Conservation (phyloP, 1,139 yeast species). For the Diutina ranongensis region DNA sequence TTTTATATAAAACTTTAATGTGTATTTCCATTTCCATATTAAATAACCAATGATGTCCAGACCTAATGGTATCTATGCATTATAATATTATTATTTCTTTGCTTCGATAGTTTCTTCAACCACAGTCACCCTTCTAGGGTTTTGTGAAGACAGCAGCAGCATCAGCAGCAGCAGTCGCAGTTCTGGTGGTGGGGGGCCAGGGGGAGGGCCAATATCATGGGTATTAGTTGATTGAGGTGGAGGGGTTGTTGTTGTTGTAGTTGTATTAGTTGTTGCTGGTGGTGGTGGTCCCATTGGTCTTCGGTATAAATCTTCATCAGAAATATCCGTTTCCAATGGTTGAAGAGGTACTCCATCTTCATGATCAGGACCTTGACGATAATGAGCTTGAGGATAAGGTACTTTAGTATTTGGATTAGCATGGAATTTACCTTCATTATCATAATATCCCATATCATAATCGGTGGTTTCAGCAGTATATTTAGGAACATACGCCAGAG, state of each 20-base stretch:
- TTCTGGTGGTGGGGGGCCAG: neutral
- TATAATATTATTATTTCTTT: too few relatives aligned
- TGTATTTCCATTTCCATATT: too few relatives aligned
- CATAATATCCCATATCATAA: constrained; percentile 75
- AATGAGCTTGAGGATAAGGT: constrained; percentile 7
- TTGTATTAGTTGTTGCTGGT: neutral
- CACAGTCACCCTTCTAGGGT: too few relatives aligned
- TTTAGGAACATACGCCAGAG: constrained; percentile 45
- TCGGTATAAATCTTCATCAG: constrained; percentile 4
- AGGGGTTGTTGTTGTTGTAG: too few relatives aligned
- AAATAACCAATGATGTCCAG: neutral
- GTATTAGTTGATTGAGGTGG: neutral
- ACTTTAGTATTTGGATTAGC: constrained; percentile 20
- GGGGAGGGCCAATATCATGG: constrained; percentile 2
- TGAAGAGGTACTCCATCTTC: neutral
- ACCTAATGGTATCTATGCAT: neutral
- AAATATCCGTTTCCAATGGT: neutral
- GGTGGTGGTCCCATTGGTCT: neutral
- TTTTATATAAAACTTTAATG: too few relatives aligned
- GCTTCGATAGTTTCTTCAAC: neutral
- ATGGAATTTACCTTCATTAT: constrained; percentile 47
- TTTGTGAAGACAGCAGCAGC: neutral
- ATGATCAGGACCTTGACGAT: neutral
- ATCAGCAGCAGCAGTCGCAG: neutral
- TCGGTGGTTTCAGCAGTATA: constrained; percentile 57